Percentiles rank a stretch among this genome's conserved stretches.
Conservation (phyloP, 495 filamentous ascomycete species). For the Saxispiralis lemnorum region DNA sequence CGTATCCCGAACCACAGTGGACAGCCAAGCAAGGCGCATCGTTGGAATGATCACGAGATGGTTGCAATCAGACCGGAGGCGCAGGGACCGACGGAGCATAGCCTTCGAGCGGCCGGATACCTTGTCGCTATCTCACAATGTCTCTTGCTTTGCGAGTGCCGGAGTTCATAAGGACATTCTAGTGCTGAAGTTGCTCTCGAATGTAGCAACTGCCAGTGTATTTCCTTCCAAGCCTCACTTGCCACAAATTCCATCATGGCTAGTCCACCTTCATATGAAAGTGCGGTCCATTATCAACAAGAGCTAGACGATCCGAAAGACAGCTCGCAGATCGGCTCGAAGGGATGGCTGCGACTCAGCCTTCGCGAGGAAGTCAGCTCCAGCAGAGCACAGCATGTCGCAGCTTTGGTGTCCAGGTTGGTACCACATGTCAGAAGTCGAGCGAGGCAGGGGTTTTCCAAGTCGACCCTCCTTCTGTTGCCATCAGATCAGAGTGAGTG, state of each 20-base stretch:
- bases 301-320: neutral
- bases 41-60: too few relatives aligned
- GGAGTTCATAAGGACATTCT: too few relatives aligned
- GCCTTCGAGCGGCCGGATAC: too few relatives aligned
- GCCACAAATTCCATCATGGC: neutral
- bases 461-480: slow-evolving; percentile 5
- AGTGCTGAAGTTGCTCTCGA: too few relatives aligned
- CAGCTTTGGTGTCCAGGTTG: slow-evolving; percentile 5
- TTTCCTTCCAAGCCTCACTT: too few relatives aligned
- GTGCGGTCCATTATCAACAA: neutral
- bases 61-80: too few relatives aligned
- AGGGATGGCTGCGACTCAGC: neutral
- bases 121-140: too few relatives aligned
- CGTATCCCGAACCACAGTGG: too few relatives aligned
- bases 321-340: neutral
- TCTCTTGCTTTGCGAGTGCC: too few relatives aligned
- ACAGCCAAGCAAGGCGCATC: too few relatives aligned
- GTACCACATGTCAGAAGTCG: slow-evolving; percentile 2
- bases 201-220: too few relatives aligned
- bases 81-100: too few relatives aligned
- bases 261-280: slow-evolving; percentile 4
- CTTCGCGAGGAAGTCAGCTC: slow-evolving; percentile 9
- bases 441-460: slow-evolving; percentile 3
- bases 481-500: slow-evolving; percentile 9
- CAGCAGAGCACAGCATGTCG: slow-evolving; percentile 8